These are phyloP conservation scores for Pythium periplocum DNA, from an alignment of 352 stramenopile genomes.

Conservation along the genomic window DNA sequence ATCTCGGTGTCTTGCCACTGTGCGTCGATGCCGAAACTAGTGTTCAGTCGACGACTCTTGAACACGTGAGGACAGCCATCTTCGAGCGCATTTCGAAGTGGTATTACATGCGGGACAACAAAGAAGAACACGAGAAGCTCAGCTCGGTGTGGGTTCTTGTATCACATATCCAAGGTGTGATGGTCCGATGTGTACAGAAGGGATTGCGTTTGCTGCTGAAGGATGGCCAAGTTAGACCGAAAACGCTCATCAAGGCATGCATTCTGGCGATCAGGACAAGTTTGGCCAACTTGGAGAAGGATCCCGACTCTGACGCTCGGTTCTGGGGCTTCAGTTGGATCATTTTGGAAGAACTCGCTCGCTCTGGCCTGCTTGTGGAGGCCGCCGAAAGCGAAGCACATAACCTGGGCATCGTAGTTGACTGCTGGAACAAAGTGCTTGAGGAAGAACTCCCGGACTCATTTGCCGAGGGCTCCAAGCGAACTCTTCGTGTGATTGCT, in stretches of 20 bases:
- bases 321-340: conserved; percentile 86
- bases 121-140: conserved; percentile 18
- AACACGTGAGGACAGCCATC: conserved; percentile 50
- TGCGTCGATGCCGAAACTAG: conserved; percentile 74
- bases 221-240: conserved; percentile 45
- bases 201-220: conserved; percentile 66
- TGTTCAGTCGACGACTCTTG: conserved; percentile 60
- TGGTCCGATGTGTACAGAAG: conserved; percentile 72
- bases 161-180: conserved; percentile 69
- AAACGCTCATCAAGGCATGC: conserved; percentile 49
- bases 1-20: conserved; percentile 74
- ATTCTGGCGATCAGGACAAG: conserved; percentile 64
- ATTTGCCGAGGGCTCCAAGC: conserved; percentile 76
- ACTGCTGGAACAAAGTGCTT: conserved; percentile 79
- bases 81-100: conserved; percentile 64
- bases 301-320: conserved; percentile 28
- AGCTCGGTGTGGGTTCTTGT: conserved; percentile 59
- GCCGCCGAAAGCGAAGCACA: conserved; percentile 46
- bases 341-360: conserved; percentile 71
- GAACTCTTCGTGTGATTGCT: conserved; percentile 78
- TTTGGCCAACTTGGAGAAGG: conserved; percentile 29
- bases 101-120: conserved; percentile 39
- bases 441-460: conserved; percentile 50
- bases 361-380: conserved; percentile 51
- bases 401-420: conserved; percentile 64